Base-by-base conservation (phyloP, 2,329 filamentous ascomycete genomes). In the Ascochyta pisi region DNA sequence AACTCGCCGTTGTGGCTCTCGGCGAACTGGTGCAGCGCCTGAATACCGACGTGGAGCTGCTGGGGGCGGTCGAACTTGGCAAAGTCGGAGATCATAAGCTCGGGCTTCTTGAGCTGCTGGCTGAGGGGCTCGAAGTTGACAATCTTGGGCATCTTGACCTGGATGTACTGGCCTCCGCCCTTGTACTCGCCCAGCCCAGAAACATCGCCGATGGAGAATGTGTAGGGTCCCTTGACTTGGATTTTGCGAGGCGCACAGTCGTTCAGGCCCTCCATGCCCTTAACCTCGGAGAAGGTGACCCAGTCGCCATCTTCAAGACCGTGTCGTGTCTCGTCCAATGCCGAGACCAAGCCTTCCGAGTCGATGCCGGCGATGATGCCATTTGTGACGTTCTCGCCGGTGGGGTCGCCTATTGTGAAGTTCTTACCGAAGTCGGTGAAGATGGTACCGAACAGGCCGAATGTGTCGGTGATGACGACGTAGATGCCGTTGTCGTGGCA, bases 101-200 rank as follows among this genome's bases (percentile, higher is more conserved):
- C 94, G 2, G 95, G 95, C 54, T 92, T 90, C 77, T 91, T 91
- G 53, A 97, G 78, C 58, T 96, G 86, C 48, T 86, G 80, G 38
- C 87, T 87, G 54, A 97, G 85, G 37, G 87, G 83, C 80, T 96
- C 91, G 79, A 98, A 99, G 74, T 95, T 86, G 69, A 98, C 79
- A 50, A 92, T 86, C 80, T 95, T 96, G 46, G 95, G 95, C 94
- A 97, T 97, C 84, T 98, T 99, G 77, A 98, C 95, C 77, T 99
- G 95, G 35, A 91, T 89, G 76, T 90, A 99, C 57, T 96, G 85
- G 58, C 95, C 95, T 42, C 94, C 94, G 47, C 90, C 86, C 80
- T 91, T 82, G 80, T 99, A 99, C 68, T 90, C 84, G 33, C 95
- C 95, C 33, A 97, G 83, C 6, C 86, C 89, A 23, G 90, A 91